Conservation (phyloP, 2,329 filamentous ascomycete genomes). For the Didymella sp. region DNA sequence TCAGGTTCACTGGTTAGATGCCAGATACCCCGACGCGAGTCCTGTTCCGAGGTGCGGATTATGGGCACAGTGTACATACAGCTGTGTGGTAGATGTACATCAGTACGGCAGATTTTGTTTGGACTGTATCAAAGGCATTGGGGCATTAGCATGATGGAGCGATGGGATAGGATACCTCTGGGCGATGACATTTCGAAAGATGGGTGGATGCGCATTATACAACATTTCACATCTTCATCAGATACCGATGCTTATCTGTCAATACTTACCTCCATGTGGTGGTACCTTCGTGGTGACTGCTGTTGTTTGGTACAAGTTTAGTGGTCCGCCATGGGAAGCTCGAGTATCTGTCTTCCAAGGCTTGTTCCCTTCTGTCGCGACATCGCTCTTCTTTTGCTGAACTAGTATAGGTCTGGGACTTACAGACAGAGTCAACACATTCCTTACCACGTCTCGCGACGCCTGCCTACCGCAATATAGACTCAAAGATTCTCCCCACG, state of each 20-base stretch:
- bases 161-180: conserved; percentile 20
- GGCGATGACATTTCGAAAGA: conserved; percentile 15
- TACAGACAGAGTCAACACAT: too few relatives aligned
- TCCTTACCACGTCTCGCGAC: too few relatives aligned
- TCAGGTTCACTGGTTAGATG: conserved; percentile 69
- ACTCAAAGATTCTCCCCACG: too few relatives aligned
- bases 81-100: conserved; percentile 14
- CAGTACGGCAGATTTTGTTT: conserved; percentile 4
- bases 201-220: neutral
- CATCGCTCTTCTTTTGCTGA: too few relatives aligned
- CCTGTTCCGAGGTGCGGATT: neutral
- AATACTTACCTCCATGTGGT: conserved; percentile 4
- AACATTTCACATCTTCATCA: conserved; percentile 8
- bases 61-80: neutral
- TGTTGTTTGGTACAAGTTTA: neutral
- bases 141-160: conserved; percentile 22
- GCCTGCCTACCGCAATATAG: too few relatives aligned
- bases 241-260: conserved; percentile 9
- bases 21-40: conserved; percentile 13
- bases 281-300: too few relatives aligned
- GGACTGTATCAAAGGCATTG: conserved; percentile 14
- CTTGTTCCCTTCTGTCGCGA: too few relatives aligned
- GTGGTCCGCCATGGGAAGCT: neutral
- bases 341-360: too few relatives aligned
- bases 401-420: too few relatives aligned